phyloP scores from a whole-genome alignment of 2,329 filamentous ascomycete species.

The Ceratocystis cubensis region DNA sequence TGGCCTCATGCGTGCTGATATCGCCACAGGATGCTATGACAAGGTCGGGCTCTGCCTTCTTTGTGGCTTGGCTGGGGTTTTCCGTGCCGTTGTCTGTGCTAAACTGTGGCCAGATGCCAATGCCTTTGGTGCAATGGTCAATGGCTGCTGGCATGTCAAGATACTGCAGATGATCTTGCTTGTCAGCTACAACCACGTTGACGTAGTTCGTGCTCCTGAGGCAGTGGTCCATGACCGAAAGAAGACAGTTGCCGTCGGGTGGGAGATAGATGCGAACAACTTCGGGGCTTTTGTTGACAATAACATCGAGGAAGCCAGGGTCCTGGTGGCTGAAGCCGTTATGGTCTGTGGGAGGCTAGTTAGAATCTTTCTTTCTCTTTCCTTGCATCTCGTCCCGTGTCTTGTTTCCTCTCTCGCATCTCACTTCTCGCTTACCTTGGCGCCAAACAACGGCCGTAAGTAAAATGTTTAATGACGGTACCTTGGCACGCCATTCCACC shows the following conservation, averaged over 20 bases:
- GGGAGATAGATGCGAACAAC: constrained; percentile 72
- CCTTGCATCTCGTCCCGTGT: no score
- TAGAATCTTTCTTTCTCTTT: not conserved
- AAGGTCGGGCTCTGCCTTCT: constrained; percentile 48
- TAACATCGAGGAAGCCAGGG: constrained; percentile 65
- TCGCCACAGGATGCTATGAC: constrained; percentile 69
- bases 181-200: constrained; percentile 69
- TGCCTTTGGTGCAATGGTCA: constrained; percentile 64
- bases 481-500: constrained; percentile 61
- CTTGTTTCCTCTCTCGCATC: no score
- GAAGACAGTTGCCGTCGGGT: constrained; percentile 65
- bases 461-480: constrained; percentile 67
- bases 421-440: constrained; percentile 32
- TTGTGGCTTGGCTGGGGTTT: not conserved
- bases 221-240: constrained; percentile 66
- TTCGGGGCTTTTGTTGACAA: constrained; percentile 68
- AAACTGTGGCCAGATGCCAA: constrained; percentile 67
- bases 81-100: constrained; percentile 50
- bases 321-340: constrained; percentile 77
- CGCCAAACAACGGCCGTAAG: constrained; percentile 69
- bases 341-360: constrained; percentile 41
- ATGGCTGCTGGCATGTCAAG: constrained; percentile 61
- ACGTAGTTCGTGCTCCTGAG: constrained; percentile 63
- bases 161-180: constrained; percentile 66
- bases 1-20: constrained; percentile 58